Conservation (phyloP, 73 alveolate species). For the Paramecium tetraurelia region DNA sequence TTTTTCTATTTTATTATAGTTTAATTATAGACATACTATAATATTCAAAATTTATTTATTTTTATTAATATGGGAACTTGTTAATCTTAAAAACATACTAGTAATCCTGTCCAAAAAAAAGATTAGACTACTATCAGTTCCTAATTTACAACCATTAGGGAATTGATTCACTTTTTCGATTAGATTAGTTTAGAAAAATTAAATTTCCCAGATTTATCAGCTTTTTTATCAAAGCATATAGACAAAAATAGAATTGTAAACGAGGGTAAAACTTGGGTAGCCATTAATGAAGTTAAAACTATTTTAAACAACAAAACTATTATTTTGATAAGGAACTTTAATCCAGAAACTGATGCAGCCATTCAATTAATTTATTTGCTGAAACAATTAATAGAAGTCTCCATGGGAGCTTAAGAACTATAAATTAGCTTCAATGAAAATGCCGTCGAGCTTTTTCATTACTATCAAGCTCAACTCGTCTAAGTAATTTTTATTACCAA, state of each 20-base stretch:
- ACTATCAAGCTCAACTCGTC: background rate
- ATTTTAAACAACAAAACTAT: background rate
- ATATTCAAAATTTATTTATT: background rate
- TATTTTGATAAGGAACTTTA: background rate
- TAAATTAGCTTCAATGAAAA: conserved; percentile 5
- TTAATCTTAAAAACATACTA: background rate
- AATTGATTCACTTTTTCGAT: background rate
- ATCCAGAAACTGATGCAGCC: conserved; percentile 37
- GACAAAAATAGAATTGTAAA: background rate
- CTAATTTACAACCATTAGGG: background rate
- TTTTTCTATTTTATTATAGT: background rate
- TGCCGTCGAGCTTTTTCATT: background rate
- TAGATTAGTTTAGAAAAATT: background rate
- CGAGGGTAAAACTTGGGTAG: conserved; percentile 25
- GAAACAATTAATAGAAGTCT: background rate
- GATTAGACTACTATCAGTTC: background rate
- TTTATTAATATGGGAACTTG: conserved; percentile 1
- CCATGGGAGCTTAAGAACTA: background rate
- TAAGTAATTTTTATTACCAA: background rate
- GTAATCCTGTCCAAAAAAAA: background rate
- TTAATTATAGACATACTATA: background rate
- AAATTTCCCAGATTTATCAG: conserved; percentile 11
- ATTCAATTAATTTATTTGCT: background rate
- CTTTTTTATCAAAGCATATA: background rate
- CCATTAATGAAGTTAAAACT: background rate